A percentile compares a stretch with the other conserved stretches of the same genome.
Conservation (phyloP, 306 rosid genomes). For the Benincasa hispida region DNA sequence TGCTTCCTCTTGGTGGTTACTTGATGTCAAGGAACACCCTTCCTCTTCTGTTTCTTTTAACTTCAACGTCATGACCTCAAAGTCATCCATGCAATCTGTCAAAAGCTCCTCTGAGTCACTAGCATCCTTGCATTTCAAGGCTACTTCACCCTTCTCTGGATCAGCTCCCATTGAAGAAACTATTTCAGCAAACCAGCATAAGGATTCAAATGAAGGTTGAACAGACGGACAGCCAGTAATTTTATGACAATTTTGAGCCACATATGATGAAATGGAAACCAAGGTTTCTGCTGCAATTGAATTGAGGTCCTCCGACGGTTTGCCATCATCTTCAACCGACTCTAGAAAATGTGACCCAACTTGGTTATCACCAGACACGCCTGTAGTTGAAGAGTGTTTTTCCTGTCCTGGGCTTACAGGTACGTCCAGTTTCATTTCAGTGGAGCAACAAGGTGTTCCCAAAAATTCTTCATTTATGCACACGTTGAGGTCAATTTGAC, state of each 20-base stretch:
- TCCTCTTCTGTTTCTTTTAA: slow-evolving; percentile 39
- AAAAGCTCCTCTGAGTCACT: slow-evolving; percentile 25
- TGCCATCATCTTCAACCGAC: slow-evolving; percentile 24
- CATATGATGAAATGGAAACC: slow-evolving; percentile 45
- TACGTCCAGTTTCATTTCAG: slow-evolving; percentile 38
- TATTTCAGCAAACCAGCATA: slow-evolving; percentile 66
- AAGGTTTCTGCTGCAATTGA: slow-evolving; percentile 52
- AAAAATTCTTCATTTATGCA: slow-evolving; percentile 28
- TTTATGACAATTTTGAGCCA: slow-evolving; percentile 6
- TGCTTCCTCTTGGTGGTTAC: slow-evolving; percentile 21
- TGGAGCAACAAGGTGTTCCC: slow-evolving; percentile 5
- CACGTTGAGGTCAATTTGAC: slow-evolving; percentile 49
- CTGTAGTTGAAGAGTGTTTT: slow-evolving; percentile 60
- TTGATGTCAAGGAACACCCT: slow-evolving; percentile 18
- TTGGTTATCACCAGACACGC: slow-evolving; percentile 51
- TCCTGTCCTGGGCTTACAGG: slow-evolving; percentile 65
- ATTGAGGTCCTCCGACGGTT: slow-evolving; percentile 26
- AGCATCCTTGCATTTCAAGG: slow-evolving; percentile 2
- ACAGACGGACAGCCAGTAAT: slow-evolving; percentile 12
- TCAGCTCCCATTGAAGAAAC: slow-evolving; percentile 32
- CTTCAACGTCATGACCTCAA: slow-evolving; percentile 77
- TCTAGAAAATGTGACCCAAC: slow-evolving; percentile 18
- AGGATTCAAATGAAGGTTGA: slow-evolving; percentile 25
- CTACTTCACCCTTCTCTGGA: slow-evolving; percentile 15
- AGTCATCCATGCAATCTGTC: slow-evolving; percentile 49